Evolutionary conservation across 1,284 basidiomycete genomes (phyloP), one percentile per base, ranked within the genome.

Genomic region (Filobasidium uniguttulatum): DNA sequence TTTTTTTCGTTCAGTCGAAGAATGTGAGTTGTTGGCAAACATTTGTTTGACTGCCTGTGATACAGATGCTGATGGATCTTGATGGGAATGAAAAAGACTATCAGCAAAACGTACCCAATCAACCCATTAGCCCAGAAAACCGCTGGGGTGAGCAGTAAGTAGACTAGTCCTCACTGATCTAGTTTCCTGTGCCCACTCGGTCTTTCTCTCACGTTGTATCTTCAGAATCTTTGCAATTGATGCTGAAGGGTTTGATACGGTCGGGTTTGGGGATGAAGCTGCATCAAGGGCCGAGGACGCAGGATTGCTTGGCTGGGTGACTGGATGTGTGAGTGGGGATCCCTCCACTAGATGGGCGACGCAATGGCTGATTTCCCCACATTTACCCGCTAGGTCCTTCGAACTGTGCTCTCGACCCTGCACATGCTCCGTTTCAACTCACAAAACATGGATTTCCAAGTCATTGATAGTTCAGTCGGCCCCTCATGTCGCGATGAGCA

Each of bases 371-470:
- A 35, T 23, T n/a, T 22, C 2, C 30, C 26, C 22, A 9, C 17
- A 12, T 17, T 2, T n/a, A 8, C 29, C 12, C n/a, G 29, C 7
- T 45, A 66, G 63, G 49, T 67, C 3, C 59, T 68, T 17, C 57
- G 62, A 50, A 69, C 65, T 0, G 63, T 60, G 10, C 48, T 59
- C 0, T 64, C 64, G 0, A 55, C 59, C 6, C 50, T 66, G 2
- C 64, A 69, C 55, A 63, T 63, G 59, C 58, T 67, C 7, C 59
- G 65, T 15, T 58, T 59, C 56, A 62, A 64, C 25, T 59, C 65
- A 3, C 50, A 55, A 9, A 30, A 54, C 3, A 62, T 63, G 52
- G 50, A 55, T 6, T 66, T 65, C 51, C 60, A 64, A 37, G 56
- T 67, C 22, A 59, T 64, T 31, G 61, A 63, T 1, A 33, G 33